Evolutionary conservation across 2,329 filamentous ascomycete species (phyloP).

Genomic region (Xylariaceae sp.): DNA sequence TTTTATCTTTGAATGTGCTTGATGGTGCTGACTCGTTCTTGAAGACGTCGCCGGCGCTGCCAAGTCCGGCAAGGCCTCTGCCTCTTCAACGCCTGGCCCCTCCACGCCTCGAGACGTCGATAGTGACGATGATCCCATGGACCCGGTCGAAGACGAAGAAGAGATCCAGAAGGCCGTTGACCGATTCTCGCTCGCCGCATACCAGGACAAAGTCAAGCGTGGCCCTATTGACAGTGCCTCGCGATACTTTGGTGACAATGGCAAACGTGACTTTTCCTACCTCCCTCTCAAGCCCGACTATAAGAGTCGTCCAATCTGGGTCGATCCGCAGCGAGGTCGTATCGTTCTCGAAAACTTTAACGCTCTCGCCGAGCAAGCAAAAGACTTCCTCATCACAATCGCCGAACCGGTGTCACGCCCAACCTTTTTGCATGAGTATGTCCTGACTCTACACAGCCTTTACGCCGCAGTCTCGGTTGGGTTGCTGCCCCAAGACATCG

Average conservation of each 20-base stretch:
- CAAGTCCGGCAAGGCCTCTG: constrained; percentile 55
- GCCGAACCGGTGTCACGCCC: constrained; percentile 89
- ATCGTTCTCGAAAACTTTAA: constrained; percentile 96
- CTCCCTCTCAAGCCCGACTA: constrained; percentile 83
- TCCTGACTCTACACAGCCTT: constrained; percentile 83
- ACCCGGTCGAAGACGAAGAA: constrained; percentile 47
- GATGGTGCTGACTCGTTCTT: constrained; percentile 33
- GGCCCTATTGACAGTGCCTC: constrained; percentile 40
- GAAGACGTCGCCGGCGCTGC: constrained; percentile 43
- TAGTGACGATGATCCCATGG: constrained; percentile 47
- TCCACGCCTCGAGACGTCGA: constrained; percentile 56
- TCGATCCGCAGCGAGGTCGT: constrained; percentile 78
- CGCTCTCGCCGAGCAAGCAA: constrained; percentile 76
- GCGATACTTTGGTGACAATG: constrained; percentile 45
- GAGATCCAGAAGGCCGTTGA: constrained; percentile 57
- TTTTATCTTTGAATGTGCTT: constrained; percentile 6
- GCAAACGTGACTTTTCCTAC: constrained; percentile 67
- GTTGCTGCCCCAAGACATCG: constrained; percentile 83
- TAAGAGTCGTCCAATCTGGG: constrained; percentile 86
- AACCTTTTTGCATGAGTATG: constrained; percentile 88
- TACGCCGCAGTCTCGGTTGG: constrained; percentile 95
- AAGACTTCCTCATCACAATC: constrained; percentile 94
- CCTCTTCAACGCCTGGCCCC: constrained; percentile 57
- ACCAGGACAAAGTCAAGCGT: constrained; percentile 45
- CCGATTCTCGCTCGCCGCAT: constrained; percentile 53